These are phyloP conservation scores for Leccinellum rugosiceps DNA, from an alignment of 768 basidiomycete species.

Conservation along the genomic window DNA sequence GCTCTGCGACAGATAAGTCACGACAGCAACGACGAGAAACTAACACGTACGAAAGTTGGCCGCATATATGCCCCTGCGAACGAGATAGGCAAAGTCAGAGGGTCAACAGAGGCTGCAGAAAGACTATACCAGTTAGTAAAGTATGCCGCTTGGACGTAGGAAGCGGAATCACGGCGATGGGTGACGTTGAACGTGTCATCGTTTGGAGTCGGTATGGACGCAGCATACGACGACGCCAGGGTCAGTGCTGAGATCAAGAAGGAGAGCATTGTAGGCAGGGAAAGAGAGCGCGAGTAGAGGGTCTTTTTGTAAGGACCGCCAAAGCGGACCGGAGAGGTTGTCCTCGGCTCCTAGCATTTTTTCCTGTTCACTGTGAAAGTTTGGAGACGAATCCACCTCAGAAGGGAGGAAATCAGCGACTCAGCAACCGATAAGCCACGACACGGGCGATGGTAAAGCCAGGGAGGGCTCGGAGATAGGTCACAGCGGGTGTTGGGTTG, in stretches of 20 bases:
- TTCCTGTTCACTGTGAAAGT: conserved; percentile 16
- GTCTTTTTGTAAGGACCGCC: conserved; percentile 19
- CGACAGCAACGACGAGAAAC: not conserved
- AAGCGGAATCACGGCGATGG: conserved; percentile 10
- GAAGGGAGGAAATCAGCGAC: conserved; percentile 3
- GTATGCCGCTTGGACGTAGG: conserved; percentile 34
- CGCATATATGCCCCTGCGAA: conserved; percentile 53
- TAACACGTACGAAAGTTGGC: conserved; percentile 55
- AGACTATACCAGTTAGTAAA: conserved; percentile 34
- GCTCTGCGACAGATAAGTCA: conserved; percentile 41
- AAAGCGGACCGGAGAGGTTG: conserved; percentile 5
- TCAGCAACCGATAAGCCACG: conserved; percentile 10
- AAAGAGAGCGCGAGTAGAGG: not conserved
- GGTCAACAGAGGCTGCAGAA: not conserved
- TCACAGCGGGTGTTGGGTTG: not conserved
- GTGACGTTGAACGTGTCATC: not conserved
- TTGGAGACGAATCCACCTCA: conserved; percentile 3
- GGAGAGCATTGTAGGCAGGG: not conserved
- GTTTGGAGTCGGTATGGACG: conserved; percentile 6
- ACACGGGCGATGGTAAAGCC: conserved; percentile 2
- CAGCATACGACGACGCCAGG: conserved; percentile 10
- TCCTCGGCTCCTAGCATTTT: conserved; percentile 12
- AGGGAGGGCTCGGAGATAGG: conserved; percentile 10
- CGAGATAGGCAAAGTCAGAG: not conserved
- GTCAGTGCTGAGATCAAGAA: conserved; percentile 5